These are phyloP conservation scores for Nicotiana otophora DNA, from an alignment of 257 asterid genomes.

Conservation along the genomic window DNA sequence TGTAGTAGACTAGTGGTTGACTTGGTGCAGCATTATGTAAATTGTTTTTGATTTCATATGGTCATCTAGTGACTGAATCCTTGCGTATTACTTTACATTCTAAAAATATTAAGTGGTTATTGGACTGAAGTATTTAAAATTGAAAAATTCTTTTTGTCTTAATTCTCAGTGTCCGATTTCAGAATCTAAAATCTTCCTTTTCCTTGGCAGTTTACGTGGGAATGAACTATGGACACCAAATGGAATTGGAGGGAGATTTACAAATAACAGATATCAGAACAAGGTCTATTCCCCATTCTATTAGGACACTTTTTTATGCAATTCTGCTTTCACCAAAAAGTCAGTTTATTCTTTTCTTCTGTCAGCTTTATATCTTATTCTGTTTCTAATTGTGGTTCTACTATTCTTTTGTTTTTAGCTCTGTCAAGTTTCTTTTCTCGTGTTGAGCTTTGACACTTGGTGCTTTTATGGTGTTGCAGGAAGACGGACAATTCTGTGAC, in stretches of 20 bases:
- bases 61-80: no score
- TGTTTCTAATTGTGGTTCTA: neutral
- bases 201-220: constrained; percentile 28
- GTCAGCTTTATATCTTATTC: neutral
- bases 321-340: neutral
- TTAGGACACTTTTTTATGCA: neutral
- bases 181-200: neutral
- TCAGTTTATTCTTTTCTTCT: no score
- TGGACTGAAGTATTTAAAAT: neutral
- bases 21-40: neutral
- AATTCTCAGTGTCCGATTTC: neutral
- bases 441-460: neutral
- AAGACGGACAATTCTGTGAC: constrained; percentile 69
- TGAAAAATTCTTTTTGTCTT: neutral
- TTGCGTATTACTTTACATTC: neutral
- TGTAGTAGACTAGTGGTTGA: neutral
- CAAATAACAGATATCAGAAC: constrained; percentile 22
- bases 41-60: no score
- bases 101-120: neutral
- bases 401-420: neutral
- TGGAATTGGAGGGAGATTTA: constrained; percentile 33
- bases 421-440: neutral
- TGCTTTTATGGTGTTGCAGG: constrained; percentile 27
- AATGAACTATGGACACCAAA: constrained; percentile 27
- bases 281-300: constrained; percentile 24